Base-by-base conservation (phyloP, 768 basidiomycete species). In the Boletus sensibilis region DNA sequence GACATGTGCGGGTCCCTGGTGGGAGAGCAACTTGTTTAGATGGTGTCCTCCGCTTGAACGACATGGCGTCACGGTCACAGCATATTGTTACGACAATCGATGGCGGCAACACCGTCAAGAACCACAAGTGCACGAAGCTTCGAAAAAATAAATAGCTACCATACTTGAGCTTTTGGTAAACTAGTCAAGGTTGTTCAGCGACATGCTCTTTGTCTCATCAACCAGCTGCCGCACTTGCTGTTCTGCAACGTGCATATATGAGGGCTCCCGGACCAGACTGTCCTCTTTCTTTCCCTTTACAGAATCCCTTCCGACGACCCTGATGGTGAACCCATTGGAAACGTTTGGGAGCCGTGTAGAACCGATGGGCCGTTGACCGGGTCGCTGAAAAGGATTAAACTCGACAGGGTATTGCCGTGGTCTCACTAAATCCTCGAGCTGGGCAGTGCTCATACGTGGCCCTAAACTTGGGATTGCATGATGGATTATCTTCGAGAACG, bases 11-110 rank as follows among this genome's bases (percentile, higher is more conserved):
- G 41, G 87, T 86, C 13, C 87, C 88, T 14, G 76, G 60, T 41
- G 77, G 75, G 31, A 72, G 68, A 37, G 67, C 67, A 10, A 72
- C 58, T 39, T 77, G 76, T 61, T 81, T 84, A 35, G 77, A 67
- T 25, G 79, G 68, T 11, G 73, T 65, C 69, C 79, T 87, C 61
- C 88, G 79, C 71, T 86, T 91, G 85, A 92, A 92, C n/a, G 88
- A 88, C 11, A 33, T 14, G 14, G 14, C 8, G 55, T 64, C 50
- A 61, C 63, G 2, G 63, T 65, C 59, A 64, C 63, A 21, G 5
- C 10, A 16, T 7, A 9, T 41, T 37, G 57, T 59, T 52, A 62
- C 48, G 14, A n/a, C 29, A 20, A 46, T n/a, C 31, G 13, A 33
- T 31, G 31, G 31, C 10, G 10, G 10, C 11, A 29, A 8, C 5